Percentiles rank a stretch among this genome's conserved stretches.
Conservation (phyloP, 106 monocot genomes). For the Xerophyta viscosa region DNA sequence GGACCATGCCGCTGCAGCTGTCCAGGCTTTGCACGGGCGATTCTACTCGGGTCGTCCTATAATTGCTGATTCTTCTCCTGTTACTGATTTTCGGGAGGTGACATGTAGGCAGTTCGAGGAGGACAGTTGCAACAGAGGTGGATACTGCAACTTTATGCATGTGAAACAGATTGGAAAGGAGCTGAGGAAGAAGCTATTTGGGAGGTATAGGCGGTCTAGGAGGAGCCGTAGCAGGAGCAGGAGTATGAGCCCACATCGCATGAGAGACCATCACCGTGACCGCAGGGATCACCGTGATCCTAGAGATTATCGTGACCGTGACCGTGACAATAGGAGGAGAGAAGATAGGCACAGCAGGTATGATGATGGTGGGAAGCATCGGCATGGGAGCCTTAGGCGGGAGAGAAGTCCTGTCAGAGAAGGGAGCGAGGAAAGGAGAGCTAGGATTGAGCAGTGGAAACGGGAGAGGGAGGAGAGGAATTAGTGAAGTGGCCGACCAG, state of each 20-base stretch:
- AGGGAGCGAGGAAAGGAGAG: conserved; percentile 28
- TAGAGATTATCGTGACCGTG: background rate
- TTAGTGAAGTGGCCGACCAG: conserved; percentile 1
- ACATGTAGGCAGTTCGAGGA: conserved; percentile 55
- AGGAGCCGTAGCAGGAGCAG: conserved; percentile 21
- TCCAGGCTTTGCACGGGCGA: conserved; percentile 27
- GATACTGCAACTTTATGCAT: conserved; percentile 61
- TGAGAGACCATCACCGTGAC: conserved; percentile 13
- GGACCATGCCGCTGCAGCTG: conserved; percentile 40
- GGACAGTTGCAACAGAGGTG: conserved; percentile 48
- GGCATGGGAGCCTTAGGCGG: conserved; percentile 19
- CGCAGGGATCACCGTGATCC: conserved; percentile 3
- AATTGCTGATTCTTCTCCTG: conserved; percentile 54
- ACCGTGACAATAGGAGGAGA: conserved; percentile 8
- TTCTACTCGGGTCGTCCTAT: conserved; percentile 53
- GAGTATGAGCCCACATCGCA: conserved; percentile 18
- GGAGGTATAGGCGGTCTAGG: conserved; percentile 10
- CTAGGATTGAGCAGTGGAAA: conserved; percentile 31
- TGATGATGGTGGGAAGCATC: conserved; percentile 19
- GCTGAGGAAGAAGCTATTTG: conserved; percentile 34
- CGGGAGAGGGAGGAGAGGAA: conserved; percentile 28
- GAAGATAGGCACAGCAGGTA: conserved; percentile 7
- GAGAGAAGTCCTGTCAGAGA: conserved; percentile 21
- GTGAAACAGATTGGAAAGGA: conserved; percentile 42
- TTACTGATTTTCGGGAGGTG: conserved; percentile 52